Conservation (phyloP, 1,139 yeast species). For the Magnusiomyces sp. region DNA sequence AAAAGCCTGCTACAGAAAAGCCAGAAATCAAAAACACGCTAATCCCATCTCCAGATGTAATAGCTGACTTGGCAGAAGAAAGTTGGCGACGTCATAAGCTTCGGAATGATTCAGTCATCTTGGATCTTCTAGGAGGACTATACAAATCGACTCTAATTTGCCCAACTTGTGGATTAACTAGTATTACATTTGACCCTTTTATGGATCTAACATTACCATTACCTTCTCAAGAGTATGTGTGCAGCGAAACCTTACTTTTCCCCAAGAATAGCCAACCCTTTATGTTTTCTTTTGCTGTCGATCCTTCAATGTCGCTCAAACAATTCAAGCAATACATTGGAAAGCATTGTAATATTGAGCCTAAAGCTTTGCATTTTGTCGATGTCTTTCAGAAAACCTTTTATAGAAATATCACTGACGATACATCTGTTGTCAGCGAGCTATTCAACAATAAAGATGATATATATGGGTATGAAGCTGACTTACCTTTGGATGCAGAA, state of each 20-base stretch:
- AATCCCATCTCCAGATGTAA: constrained; percentile 45
- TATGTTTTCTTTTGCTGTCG: constrained; percentile 61
- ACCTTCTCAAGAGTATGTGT: constrained; percentile 73
- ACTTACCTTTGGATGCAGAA: constrained; percentile 12
- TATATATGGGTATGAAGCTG: constrained; percentile 25
- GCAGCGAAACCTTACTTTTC: constrained; percentile 53
- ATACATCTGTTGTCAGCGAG: constrained; percentile 50
- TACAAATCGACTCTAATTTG: constrained; percentile 86
- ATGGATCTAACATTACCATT: constrained; percentile 85
- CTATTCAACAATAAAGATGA: constrained; percentile 56
- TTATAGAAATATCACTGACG: constrained; percentile 54
- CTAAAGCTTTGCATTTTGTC: constrained; percentile 45
- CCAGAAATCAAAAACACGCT: constrained; percentile 68
- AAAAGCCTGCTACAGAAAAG: constrained; percentile 82
- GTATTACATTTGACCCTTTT: constrained; percentile 90
- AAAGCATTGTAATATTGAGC: constrained; percentile 20
- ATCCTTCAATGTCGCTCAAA: constrained; percentile 54
- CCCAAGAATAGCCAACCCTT: constrained; percentile 44
- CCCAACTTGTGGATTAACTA: constrained; percentile 72
- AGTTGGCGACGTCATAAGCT: constrained; percentile 77
- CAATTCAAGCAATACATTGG: constrained; percentile 59
- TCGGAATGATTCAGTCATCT: constrained; percentile 78
- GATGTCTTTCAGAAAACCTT: constrained; percentile 67
- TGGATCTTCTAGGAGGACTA: constrained; percentile 82
- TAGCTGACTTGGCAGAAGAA: constrained; percentile 53